Percentiles rank a stretch among this genome's conserved stretches.
Conservation (phyloP, 176 grass and related monocot species). For the Stipa capillata region DNA sequence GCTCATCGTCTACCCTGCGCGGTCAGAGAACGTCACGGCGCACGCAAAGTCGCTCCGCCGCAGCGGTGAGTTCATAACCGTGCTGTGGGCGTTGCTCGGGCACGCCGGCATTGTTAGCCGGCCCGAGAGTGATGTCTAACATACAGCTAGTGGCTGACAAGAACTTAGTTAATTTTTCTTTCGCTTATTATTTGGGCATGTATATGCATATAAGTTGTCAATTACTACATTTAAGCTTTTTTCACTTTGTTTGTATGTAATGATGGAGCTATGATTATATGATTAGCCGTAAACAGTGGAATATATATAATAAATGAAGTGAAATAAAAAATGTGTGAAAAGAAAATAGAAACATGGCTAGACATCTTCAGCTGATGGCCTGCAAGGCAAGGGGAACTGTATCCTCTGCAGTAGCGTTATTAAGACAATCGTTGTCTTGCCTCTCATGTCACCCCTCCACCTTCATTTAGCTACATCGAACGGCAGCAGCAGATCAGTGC, state of each 20-base stretch:
- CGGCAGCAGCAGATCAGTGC: no score
- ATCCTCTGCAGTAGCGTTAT: no score
- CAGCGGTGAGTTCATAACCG: slow-evolving; percentile 42
- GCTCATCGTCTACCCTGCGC: slow-evolving; percentile 33
- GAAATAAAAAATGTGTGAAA: no score
- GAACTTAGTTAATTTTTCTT: neutral
- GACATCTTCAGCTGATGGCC: neutral
- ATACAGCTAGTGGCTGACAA: neutral
- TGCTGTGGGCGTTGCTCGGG: slow-evolving; percentile 35
- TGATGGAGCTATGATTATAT: no score
- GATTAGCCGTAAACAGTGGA: no score
- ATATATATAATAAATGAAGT: no score
- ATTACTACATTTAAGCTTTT: neutral
- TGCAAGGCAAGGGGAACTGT: neutral
- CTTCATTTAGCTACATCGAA: no score
- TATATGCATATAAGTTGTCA: neutral
- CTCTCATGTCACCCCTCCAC: no score
- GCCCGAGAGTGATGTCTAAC: neutral
- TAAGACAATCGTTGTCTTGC: no score
- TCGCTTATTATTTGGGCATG: neutral
- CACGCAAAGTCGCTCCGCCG: slow-evolving; percentile 31
- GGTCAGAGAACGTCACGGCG: slow-evolving; percentile 22
- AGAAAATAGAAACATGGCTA: neutral
- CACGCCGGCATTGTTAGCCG: slow-evolving; percentile 39
- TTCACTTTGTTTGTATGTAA: no score